Evolutionary conservation across 2,329 filamentous ascomycete species (phyloP).

Genomic region (Tolypocladium ophioglossoides): DNA sequence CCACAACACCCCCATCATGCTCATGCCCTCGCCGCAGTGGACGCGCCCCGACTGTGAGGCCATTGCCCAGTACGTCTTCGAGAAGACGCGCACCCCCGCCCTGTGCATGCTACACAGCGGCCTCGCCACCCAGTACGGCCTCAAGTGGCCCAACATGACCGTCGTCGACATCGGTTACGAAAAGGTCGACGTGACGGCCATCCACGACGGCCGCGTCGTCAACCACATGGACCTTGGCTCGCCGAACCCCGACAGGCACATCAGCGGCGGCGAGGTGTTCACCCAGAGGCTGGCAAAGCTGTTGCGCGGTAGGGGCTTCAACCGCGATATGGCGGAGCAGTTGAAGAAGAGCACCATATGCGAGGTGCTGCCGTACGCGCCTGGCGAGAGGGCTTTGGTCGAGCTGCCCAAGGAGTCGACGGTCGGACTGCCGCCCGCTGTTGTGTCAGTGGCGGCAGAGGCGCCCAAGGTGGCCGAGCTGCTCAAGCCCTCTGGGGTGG

Average conservation of each 20-base stretch:
- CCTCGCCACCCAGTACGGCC: constrained; percentile 76
- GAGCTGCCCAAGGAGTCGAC: constrained; percentile 34
- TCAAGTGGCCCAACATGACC: constrained; percentile 64
- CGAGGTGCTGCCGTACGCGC: constrained; percentile 51
- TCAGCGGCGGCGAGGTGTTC: constrained; percentile 81
- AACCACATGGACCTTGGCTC: constrained; percentile 54
- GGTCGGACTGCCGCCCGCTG: constrained; percentile 3
- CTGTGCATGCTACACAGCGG: constrained; percentile 87
- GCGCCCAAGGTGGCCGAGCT: constrained; percentile 21
- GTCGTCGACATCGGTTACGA: constrained; percentile 85
- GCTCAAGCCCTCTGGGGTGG: neutral
- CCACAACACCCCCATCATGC: constrained; percentile 89
- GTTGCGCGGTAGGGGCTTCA: constrained; percentile 49
- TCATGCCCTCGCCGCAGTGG: constrained; percentile 86
- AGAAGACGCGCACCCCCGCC: constrained; percentile 90
- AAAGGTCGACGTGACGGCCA: constrained; percentile 87
- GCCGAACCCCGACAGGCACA: constrained; percentile 33
- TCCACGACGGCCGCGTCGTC: constrained; percentile 69
- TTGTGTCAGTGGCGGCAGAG: constrained; percentile 18
- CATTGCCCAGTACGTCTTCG: constrained; percentile 90
- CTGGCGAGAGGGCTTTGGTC: constrained; percentile 32
- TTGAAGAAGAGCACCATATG: constrained; percentile 57
- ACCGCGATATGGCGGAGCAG: constrained; percentile 58
- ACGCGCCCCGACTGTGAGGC: constrained; percentile 77
- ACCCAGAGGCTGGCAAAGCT: constrained; percentile 63